A percentile compares a stretch with the other conserved stretches of the same genome.
phyloP scores from a whole-genome alignment of 495 filamentous ascomycete genomes.

The Margaritispora aquatica region DNA sequence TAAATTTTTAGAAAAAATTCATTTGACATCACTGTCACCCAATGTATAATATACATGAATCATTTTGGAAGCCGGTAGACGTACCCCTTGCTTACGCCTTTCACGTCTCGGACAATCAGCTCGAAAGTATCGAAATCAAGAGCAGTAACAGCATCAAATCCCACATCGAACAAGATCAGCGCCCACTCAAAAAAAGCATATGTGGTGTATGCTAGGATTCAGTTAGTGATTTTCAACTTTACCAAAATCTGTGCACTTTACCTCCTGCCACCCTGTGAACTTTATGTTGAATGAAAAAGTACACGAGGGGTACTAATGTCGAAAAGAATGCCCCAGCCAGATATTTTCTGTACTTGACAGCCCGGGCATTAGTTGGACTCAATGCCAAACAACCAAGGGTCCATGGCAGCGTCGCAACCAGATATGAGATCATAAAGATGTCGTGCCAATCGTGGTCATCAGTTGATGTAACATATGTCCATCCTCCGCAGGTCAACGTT shows the following conservation, averaged over 20 bases:
- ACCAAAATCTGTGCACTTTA: conserved; percentile 32
- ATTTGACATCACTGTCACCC: conserved; percentile 26
- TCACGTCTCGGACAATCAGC: conserved; percentile 79
- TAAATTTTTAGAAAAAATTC: conserved; percentile 27
- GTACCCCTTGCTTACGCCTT: conserved; percentile 97
- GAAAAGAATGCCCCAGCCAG: conserved; percentile 83
- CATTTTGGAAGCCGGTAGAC: conserved; percentile 94
- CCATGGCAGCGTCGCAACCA: conserved; percentile 94
- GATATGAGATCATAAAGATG: conserved; percentile 98
- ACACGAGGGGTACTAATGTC: conserved; percentile 82
- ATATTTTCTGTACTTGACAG: conserved; percentile 85
- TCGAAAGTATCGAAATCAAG: conserved; percentile 91
- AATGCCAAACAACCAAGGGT: conserved; percentile 84
- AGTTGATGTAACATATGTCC: conserved; percentile 98
- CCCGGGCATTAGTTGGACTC: conserved; percentile 77
- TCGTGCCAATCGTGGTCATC: conserved; percentile 99
- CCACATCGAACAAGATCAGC: conserved; percentile 90
- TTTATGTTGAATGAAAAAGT: conserved; percentile 99
- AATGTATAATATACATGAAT: conserved; percentile 25
- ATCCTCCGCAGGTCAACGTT: conserved; percentile 92
- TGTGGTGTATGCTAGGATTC: conserved; percentile 77
- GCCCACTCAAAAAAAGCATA: conserved; percentile 99
- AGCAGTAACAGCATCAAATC: conserved; percentile 94
- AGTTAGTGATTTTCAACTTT: conserved; percentile 6
- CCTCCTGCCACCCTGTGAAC: conserved; percentile 91